phyloP scores from a whole-genome alignment of 805 yeast species.

The Saturnispora diversa region DNA sequence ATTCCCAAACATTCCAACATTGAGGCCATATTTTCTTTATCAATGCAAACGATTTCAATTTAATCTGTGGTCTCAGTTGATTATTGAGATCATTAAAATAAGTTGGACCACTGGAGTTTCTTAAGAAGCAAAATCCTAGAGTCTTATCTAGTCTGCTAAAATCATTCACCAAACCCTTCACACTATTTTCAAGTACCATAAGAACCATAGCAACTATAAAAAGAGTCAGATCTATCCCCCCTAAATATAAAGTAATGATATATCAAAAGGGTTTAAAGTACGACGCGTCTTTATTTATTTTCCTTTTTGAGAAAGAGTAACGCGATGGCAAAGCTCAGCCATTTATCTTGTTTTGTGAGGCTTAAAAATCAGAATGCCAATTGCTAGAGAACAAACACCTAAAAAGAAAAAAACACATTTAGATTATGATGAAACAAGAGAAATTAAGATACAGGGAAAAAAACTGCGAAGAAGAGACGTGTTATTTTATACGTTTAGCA shows the following conservation, averaged over 20 bases:
- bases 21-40: conserved; percentile 1
- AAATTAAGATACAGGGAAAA: too few relatives aligned
- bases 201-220: too few relatives aligned
- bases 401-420: not conserved
- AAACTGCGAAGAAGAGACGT: too few relatives aligned
- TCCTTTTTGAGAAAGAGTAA: not conserved
- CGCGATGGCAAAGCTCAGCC: too few relatives aligned
- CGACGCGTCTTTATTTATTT: too few relatives aligned
- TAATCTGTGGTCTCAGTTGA: conserved; percentile 7
- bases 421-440: not conserved
- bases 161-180: not conserved
- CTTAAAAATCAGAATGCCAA: not conserved
- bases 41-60: not conserved
- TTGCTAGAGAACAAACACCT: conserved; percentile 1
- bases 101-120: conserved; percentile 3
- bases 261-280: too few relatives aligned
- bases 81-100: conserved; percentile 9
- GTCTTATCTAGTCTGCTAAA: conserved; percentile 8
- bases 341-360: too few relatives aligned
- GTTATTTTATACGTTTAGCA: too few relatives aligned
- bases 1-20: conserved; percentile 7
- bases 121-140: conserved; percentile 6
- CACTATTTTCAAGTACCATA: too few relatives aligned
- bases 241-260: too few relatives aligned
- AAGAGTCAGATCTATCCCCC: too few relatives aligned